A percentile compares a stretch with the other conserved stretches of the same genome.
Evolutionary conservation across 2,329 filamentous ascomycete genomes (phyloP).

Genomic region (Penicillium sp.): DNA sequence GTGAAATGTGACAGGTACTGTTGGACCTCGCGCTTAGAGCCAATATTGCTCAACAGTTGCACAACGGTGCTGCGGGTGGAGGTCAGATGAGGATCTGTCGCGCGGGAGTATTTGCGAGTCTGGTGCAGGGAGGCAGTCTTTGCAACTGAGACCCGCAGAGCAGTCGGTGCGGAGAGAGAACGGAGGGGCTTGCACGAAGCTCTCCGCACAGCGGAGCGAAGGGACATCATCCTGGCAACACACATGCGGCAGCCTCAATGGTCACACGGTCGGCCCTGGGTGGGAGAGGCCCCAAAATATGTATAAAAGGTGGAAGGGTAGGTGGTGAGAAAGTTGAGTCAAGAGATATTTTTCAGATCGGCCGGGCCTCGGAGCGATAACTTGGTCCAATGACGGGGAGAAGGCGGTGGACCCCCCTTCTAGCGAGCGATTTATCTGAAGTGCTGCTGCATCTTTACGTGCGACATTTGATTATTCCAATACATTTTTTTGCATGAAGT

Average conservation of each 20-base stretch:
- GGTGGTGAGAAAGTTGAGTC: constrained; percentile 10
- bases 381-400: constrained; percentile 15
- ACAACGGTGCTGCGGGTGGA: constrained; percentile 78
- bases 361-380: constrained; percentile 26
- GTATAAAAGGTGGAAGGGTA: constrained; percentile 4
- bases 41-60: constrained; percentile 90
- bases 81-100: constrained; percentile 50
- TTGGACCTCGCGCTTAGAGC: constrained; percentile 92
- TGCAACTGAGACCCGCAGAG: constrained; percentile 28
- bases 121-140: constrained; percentile 30
- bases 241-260: constrained; percentile 43
- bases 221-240: constrained; percentile 43
- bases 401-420: constrained; percentile 18
- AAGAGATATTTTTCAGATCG: constrained; percentile 24
- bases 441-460: neutral
- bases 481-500: neutral
- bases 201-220: constrained; percentile 47
- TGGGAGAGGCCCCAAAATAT: constrained; percentile 19
- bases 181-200: constrained; percentile 43
- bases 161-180: constrained; percentile 40
- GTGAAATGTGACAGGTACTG: constrained; percentile 98
- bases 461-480: constrained; percentile 1
- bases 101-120: constrained; percentile 46
- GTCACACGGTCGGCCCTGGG: constrained; percentile 13
- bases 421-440: constrained; percentile 15